A percentile compares a stretch with the other conserved stretches of the same genome.
Conservation (phyloP, 768 basidiomycete genomes). For the Amanita subjunquillea region DNA sequence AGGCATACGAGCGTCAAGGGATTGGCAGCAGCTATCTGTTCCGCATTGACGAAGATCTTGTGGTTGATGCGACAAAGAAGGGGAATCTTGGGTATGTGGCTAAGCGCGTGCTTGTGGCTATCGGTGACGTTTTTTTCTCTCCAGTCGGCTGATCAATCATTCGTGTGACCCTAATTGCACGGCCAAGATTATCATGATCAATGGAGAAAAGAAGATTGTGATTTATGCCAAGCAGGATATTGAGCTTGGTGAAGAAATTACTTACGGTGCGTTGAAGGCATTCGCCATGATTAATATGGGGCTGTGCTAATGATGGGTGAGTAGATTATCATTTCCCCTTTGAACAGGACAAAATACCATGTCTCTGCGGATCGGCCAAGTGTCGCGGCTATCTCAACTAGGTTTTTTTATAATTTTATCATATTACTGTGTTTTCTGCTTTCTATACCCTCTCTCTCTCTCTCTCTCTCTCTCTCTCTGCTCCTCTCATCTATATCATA, state of each 20-base stretch:
- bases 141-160: conserved; percentile 94
- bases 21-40: conserved; percentile 98
- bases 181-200: conserved; percentile 87
- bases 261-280: conserved; percentile 58
- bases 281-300: not conserved
- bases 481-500: not conserved
- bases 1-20: conserved; percentile 92
- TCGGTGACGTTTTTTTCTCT: conserved; percentile 1
- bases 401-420: conserved; percentile 26
- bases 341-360: conserved; percentile 95
- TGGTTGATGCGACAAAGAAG: conserved; percentile 98
- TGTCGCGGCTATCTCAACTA: conserved; percentile 97
- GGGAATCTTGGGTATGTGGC: conserved; percentile 88
- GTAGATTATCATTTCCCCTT: conserved; percentile 98
- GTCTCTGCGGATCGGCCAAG: conserved; percentile 81
- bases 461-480: not conserved
- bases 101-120: conserved; percentile 5
- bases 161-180: conserved; percentile 94
- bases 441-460: conserved; percentile 4
- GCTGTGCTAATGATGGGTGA: not conserved
- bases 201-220: conserved; percentile 94
- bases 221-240: conserved; percentile 98
- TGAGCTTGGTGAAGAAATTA: conserved; percentile 95
- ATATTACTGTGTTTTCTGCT: conserved; percentile 4
- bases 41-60: conserved; percentile 94